Conservation (phyloP, 1,284 basidiomycete species). For the Ganoderma sinense region DNA sequence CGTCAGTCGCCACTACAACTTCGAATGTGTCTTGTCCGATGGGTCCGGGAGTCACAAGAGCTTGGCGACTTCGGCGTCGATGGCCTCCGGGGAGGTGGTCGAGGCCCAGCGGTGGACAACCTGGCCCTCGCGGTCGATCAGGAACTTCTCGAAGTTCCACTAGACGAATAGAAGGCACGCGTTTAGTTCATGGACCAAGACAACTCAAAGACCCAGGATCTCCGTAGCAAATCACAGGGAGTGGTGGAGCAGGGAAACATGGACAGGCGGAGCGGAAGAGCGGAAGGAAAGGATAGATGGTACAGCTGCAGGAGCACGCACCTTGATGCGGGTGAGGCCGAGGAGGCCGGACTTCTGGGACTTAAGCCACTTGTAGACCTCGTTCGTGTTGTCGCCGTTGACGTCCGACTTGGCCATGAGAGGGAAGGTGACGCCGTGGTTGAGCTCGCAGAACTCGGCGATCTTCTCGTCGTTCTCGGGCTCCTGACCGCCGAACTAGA, state of each 20-base stretch:
- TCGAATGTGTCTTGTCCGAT: constrained; percentile 19
- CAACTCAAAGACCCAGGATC: too few relatives aligned
- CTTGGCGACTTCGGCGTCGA: constrained; percentile 74
- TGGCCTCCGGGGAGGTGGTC: constrained; percentile 75
- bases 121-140: constrained; percentile 74
- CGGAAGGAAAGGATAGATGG: not conserved
- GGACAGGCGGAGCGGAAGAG: not conserved
- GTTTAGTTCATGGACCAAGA: too few relatives aligned
- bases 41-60: constrained; percentile 45
- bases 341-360: constrained; percentile 76
- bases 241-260: not conserved
- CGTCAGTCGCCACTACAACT: not conserved
- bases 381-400: constrained; percentile 82
- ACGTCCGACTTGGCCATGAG: constrained; percentile 93
- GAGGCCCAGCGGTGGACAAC: constrained; percentile 84
- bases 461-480: constrained; percentile 77
- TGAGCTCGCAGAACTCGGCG: constrained; percentile 71
- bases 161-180: constrained; percentile 34
- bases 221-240: too few relatives aligned
- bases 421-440: constrained; percentile 87
- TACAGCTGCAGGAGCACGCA: constrained; percentile 37
- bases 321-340: constrained; percentile 82
- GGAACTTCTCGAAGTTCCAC: constrained; percentile 87
- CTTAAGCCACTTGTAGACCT: constrained; percentile 91
- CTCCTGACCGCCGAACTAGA: constrained; percentile 79